Conservation (phyloP, 2,329 filamentous ascomycete species). For the Herpotrichia juniperi region DNA sequence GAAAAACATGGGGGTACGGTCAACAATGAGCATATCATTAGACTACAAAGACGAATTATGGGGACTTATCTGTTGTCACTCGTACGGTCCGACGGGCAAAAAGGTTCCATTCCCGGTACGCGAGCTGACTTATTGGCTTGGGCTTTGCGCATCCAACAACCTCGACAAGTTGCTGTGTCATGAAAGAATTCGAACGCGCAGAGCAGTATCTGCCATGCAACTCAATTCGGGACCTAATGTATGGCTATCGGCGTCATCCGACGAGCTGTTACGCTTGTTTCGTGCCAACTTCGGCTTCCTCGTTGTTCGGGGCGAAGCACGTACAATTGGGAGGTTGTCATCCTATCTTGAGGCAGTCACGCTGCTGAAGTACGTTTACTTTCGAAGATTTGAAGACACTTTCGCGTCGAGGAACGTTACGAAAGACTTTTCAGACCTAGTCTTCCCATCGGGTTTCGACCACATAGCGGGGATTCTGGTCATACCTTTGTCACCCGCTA, state of each 20-base stretch:
- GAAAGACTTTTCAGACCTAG: constrained; percentile 10
- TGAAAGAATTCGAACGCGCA: constrained; percentile 3
- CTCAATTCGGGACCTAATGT: neutral
- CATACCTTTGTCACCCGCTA: constrained; percentile 8
- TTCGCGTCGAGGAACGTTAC: constrained; percentile 8
- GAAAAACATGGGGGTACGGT: constrained; percentile 11
- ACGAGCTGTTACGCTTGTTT: constrained; percentile 9
- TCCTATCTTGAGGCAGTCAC: constrained; percentile 16
- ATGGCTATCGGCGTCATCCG: constrained; percentile 6
- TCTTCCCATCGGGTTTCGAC: constrained; percentile 9
- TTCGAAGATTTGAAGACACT: constrained; percentile 4
- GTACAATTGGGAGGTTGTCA: constrained; percentile 11
- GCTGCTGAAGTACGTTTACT: constrained; percentile 12
- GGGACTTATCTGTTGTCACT: constrained; percentile 13
- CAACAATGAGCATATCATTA: constrained; percentile 13
- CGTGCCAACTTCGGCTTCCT: constrained; percentile 13
- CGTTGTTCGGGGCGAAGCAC: constrained; percentile 12
- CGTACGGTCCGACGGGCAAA: constrained; percentile 10
- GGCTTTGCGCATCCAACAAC: constrained; percentile 11
- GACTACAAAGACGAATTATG: constrained; percentile 9
- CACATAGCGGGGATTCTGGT: constrained; percentile 12
- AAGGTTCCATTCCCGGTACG: constrained; percentile 7
- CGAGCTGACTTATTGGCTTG: constrained; percentile 12
- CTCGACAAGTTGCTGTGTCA: constrained; percentile 11
- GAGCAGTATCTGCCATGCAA: constrained; percentile 2